Conservation (phyloP, 345 rosid genomes). For the Hibiscus trionum region DNA sequence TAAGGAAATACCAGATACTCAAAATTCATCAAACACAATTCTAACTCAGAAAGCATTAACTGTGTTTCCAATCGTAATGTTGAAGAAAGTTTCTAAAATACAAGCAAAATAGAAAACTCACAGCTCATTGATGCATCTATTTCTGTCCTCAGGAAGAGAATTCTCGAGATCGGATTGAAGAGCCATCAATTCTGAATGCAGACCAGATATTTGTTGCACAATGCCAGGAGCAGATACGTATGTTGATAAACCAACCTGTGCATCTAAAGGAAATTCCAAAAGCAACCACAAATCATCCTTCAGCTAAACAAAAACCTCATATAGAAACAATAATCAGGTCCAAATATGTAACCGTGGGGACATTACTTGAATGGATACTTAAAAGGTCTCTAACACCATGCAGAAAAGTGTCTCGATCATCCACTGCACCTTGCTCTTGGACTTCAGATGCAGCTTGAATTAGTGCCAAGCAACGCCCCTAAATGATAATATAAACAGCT, state of each 20-base stretch:
- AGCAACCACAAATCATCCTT: conserved; percentile 3
- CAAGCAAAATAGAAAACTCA: conserved; percentile 30
- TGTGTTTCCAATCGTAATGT: background rate
- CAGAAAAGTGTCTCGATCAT: conserved; percentile 83
- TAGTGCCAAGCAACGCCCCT: conserved; percentile 70
- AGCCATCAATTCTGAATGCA: conserved; percentile 62
- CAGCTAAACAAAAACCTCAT: background rate
- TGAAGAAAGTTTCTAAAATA: background rate
- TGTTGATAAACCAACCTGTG: conserved; percentile 65
- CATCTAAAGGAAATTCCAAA: conserved; percentile 35
- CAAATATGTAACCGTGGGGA: background rate
- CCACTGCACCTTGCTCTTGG: conserved; percentile 95
- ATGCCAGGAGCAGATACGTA: conserved; percentile 93
- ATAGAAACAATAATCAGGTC: background rate
- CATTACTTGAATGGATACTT: conserved; percentile 78
- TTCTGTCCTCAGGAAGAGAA: conserved; percentile 85
- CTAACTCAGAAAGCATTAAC: background rate
- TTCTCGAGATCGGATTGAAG: conserved; percentile 88
- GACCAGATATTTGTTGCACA: conserved; percentile 75
- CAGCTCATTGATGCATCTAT: conserved; percentile 85
- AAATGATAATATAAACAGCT: background rate
- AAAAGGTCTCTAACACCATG: conserved; percentile 94
- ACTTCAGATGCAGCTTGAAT: conserved; percentile 93
- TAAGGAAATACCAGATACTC: background rate
- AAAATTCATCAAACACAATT: background rate